phyloP scores from a whole-genome alignment of 495 filamentous ascomycete species.

The Penicillium taxi region DNA sequence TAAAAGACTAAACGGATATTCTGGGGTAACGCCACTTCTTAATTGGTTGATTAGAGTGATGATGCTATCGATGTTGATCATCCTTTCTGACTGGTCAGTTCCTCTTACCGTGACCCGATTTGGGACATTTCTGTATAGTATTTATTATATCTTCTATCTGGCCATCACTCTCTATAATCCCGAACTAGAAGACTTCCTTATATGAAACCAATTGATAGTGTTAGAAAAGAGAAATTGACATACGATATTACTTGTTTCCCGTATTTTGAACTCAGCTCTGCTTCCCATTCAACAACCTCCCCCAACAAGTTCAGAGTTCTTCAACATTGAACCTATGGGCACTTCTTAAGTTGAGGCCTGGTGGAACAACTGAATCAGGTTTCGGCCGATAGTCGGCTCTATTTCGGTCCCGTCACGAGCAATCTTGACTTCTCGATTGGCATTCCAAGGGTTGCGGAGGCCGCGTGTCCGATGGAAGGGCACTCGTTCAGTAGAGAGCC shows the following conservation, averaged over 20 bases:
- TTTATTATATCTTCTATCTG: no score
- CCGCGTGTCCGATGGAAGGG: conserved; percentile 90
- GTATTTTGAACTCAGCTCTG: no score
- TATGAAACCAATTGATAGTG: no score
- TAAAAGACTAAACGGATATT: no score
- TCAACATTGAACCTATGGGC: no score
- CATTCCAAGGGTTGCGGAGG: conserved; percentile 92
- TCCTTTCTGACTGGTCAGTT: background rate
- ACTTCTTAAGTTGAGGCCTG: no score
- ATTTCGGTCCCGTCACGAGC: conserved; percentile 93
- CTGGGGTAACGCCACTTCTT: conserved; percentile 8
- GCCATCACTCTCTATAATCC: no score
- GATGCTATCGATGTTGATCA: conserved; percentile 3
- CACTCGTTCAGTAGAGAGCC: conserved; percentile 77
- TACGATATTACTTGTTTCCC: conserved; percentile 26
- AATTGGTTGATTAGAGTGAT: conserved; percentile 3
- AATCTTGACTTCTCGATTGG: conserved; percentile 93
- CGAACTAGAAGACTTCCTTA: no score
- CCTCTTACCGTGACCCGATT: conserved; percentile 9
- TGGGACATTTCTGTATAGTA: no score
- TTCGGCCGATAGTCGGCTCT: conserved; percentile 72
- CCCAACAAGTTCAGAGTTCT: background rate
- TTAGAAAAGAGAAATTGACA: no score
- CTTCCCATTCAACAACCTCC: no score
- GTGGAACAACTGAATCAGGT: conserved; percentile 73